Evolutionary conservation across 176 grass and related monocot genomes (phyloP).

Genomic region (Triticum timopheevii): DNA sequence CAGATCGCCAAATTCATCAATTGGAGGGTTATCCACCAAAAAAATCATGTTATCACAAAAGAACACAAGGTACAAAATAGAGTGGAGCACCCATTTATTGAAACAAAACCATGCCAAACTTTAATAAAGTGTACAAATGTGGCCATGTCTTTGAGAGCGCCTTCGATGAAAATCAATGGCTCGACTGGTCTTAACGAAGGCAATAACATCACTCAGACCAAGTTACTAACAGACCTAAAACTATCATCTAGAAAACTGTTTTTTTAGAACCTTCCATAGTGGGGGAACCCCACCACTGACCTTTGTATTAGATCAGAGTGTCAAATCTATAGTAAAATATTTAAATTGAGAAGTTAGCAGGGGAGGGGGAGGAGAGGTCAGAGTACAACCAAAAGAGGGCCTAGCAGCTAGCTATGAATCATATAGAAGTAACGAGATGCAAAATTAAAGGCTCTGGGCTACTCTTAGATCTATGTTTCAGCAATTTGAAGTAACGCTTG

Average conservation of each 20-base stretch:
- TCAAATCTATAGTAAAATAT: too few species aligned
- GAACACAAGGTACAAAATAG: slow-evolving; percentile 14
- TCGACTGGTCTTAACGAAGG: slow-evolving; percentile 51
- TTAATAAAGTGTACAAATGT: slow-evolving; percentile 69
- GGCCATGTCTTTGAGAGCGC: slow-evolving; percentile 83
- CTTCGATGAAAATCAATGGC: slow-evolving; percentile 94
- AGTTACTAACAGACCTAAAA: neutral
- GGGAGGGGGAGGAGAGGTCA: too few species aligned
- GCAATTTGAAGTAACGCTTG: too few species aligned
- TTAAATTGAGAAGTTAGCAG: too few species aligned
- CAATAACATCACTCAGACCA: neutral
- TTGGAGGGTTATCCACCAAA: slow-evolving; percentile 72
- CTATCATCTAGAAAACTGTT: neutral
- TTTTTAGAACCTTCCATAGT: too few species aligned
- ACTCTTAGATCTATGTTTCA: too few species aligned
- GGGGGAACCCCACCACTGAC: too few species aligned
- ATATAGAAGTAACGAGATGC: too few species aligned
- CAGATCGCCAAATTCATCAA: slow-evolving; percentile 49
- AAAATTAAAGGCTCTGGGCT: too few species aligned
- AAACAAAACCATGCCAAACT: slow-evolving; percentile 1
- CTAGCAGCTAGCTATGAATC: too few species aligned
- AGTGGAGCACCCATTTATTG: slow-evolving; percentile 4
- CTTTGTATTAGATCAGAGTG: too few species aligned
- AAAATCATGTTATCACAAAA: slow-evolving; percentile 56
- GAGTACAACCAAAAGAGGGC: too few species aligned